Evolutionary conservation across 805 yeast genomes (phyloP).

Genomic region (Candida odintsovae): DNA sequence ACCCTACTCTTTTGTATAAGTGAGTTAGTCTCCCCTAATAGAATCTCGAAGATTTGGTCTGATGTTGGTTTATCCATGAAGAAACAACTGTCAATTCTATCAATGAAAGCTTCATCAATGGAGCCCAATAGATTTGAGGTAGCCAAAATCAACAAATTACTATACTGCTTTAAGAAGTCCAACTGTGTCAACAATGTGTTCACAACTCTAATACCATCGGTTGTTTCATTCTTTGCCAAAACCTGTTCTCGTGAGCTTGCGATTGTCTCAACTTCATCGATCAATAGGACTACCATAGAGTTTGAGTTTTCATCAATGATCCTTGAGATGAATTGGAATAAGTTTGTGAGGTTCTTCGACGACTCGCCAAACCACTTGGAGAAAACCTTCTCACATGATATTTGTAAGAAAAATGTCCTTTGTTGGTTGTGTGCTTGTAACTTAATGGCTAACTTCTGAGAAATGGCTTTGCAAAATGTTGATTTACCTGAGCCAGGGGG

Average conservation of each 20-base stretch:
- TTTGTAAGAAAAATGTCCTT: slow-evolving; percentile 32
- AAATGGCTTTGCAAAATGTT: slow-evolving; percentile 33
- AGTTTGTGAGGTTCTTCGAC: slow-evolving; percentile 32
- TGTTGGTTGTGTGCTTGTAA: slow-evolving; percentile 6
- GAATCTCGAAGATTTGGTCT: slow-evolving; percentile 25
- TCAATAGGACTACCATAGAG: slow-evolving; percentile 29
- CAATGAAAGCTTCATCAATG: slow-evolving; percentile 39
- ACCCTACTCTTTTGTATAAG: background rate
- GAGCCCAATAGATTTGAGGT: slow-evolving; percentile 35
- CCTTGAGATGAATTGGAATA: slow-evolving; percentile 30
- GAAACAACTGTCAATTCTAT: slow-evolving; percentile 35
- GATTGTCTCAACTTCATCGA: slow-evolving; percentile 43
- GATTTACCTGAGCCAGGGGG: slow-evolving; percentile 46
- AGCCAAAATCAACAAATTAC: slow-evolving; percentile 33
- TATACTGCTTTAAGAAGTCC: slow-evolving; percentile 30
- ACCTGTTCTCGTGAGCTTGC: slow-evolving; percentile 34
- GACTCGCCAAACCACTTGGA: slow-evolving; percentile 44
- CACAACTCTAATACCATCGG: slow-evolving; percentile 38
- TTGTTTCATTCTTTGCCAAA: slow-evolving; percentile 33
- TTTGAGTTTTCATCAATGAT: slow-evolving; percentile 16
- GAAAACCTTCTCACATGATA: slow-evolving; percentile 37
- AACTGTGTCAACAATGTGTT: slow-evolving; percentile 37
- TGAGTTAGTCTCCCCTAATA: slow-evolving; percentile 22
- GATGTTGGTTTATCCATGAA: slow-evolving; percentile 30
- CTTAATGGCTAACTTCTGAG: slow-evolving; percentile 33